Percentiles rank a stretch among this genome's conserved stretches.
Conservation (phyloP, 805 yeast species). For the Candida mattraensis region DNA sequence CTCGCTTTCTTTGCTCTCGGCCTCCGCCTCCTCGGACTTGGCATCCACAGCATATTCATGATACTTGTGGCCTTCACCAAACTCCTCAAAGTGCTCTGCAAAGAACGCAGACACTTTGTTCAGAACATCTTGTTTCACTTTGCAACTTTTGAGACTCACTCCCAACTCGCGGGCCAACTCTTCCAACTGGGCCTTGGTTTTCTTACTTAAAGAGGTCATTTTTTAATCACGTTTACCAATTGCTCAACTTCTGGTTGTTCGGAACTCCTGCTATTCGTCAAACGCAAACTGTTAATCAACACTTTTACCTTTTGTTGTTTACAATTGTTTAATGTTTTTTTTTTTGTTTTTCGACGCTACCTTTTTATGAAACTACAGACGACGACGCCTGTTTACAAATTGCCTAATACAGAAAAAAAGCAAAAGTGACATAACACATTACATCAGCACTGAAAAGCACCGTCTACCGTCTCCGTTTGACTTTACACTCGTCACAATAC, state of each 20-base stretch:
- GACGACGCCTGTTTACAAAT: constrained; percentile 21
- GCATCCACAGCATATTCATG: constrained; percentile 26
- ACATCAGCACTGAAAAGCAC: constrained; percentile 4
- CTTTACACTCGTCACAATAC: constrained; percentile 70
- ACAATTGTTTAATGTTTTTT: constrained; percentile 7
- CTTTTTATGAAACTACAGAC: constrained; percentile 9
- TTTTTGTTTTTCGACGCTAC: constrained; percentile 12
- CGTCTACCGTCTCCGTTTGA: constrained; percentile 16
- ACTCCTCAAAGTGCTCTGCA: constrained; percentile 21
- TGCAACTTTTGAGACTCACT: constrained; percentile 23
- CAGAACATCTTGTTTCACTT: constrained; percentile 30
- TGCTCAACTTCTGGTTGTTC: too few species aligned
- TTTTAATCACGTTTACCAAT: too few species aligned
- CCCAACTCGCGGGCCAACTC: constrained; percentile 33
- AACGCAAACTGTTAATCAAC: background rate
- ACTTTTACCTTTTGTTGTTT: constrained; percentile 3
- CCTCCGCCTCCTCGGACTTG: constrained; percentile 9
- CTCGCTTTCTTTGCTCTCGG: constrained; percentile 9
- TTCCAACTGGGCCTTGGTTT: constrained; percentile 32
- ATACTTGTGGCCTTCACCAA: constrained; percentile 26
- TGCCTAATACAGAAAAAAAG: constrained; percentile 7
- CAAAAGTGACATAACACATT: background rate
- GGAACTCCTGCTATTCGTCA: too few species aligned
- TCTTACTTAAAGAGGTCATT: constrained; percentile 27
- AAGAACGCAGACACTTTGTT: constrained; percentile 25